Conservation (phyloP, 2,329 filamentous ascomycete species). For the Esteya vermicola region DNA sequence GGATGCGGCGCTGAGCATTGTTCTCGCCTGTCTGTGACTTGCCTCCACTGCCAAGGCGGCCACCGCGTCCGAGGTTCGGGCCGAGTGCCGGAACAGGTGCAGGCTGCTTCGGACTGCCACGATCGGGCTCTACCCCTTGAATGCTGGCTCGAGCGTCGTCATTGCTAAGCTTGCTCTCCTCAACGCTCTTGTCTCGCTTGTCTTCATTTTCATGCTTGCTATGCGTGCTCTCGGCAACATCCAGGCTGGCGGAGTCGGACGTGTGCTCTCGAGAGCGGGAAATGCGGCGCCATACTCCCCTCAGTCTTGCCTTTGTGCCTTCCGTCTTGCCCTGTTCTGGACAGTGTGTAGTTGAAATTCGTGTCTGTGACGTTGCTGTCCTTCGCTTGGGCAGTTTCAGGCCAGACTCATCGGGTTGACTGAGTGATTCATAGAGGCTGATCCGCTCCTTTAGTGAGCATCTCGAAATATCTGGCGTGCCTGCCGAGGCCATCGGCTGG, state of each 20-base stretch:
- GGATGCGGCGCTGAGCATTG: not conserved
- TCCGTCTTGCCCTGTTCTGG: not conserved
- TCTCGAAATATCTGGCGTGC: not conserved
- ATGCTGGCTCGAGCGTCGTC: no score
- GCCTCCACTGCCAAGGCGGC: not conserved
- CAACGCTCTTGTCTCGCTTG: not conserved
- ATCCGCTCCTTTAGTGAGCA: slow-evolving; percentile 15
- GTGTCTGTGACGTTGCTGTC: not conserved
- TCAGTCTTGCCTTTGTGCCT: not conserved
- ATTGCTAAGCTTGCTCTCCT: no score
- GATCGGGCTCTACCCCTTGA: no score
- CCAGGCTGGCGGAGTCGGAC: no score
- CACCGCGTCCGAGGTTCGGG: no score
- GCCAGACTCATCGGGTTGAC: not conserved
- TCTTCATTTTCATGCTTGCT: not conserved
- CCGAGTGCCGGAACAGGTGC: no score
- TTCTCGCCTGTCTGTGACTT: not conserved
- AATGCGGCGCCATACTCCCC: not conserved
- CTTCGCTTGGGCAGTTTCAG: not conserved
- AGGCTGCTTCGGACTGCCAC: no score
- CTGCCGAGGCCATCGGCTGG: no score
- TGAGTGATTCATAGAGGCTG: slow-evolving; percentile 13
- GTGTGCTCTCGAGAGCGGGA: slow-evolving; percentile 1
- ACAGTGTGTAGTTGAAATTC: not conserved
- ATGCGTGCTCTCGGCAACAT: no score